These are phyloP conservation scores for Cladophialophora carrionii DNA, from an alignment of 2,329 filamentous ascomycete genomes.

Conservation along the genomic window DNA sequence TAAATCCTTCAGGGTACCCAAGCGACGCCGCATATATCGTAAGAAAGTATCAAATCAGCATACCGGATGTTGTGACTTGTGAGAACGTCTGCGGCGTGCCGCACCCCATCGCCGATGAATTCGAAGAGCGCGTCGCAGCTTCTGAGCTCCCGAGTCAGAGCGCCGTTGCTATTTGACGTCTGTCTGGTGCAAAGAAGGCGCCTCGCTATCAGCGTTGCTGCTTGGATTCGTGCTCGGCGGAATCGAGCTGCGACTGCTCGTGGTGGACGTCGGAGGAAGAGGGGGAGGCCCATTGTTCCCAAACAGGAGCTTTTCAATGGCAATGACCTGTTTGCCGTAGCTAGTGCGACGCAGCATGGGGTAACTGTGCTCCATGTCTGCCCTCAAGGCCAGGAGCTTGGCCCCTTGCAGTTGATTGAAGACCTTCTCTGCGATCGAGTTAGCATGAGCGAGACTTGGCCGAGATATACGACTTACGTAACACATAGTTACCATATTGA, in stretches of 20 bases:
- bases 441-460: constrained; percentile 36
- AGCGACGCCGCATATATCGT: background rate
- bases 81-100: background rate
- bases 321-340: constrained; percentile 67
- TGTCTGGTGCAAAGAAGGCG: background rate
- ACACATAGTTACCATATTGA: constrained; percentile 92
- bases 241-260: constrained; percentile 69
- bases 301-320: constrained; percentile 58
- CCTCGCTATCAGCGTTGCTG: constrained; percentile 42
- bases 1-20: background rate
- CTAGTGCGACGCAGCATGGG: constrained; percentile 65
- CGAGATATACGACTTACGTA: constrained; percentile 68
- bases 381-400: constrained; percentile 63
- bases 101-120: background rate
- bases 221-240: constrained; percentile 66
- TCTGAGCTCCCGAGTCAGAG: background rate
- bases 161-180: constrained; percentile 8
- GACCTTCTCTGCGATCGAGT: constrained; percentile 71
- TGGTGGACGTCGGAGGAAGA: constrained; percentile 41
- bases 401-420: constrained; percentile 64
- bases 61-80: background rate
- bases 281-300: constrained; percentile 63
- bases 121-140: background rate
- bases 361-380: constrained; percentile 67
- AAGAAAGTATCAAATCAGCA: background rate